These are phyloP conservation scores for Castanea crenata DNA, from an alignment of 306 rosid species.

Conservation along the genomic window DNA sequence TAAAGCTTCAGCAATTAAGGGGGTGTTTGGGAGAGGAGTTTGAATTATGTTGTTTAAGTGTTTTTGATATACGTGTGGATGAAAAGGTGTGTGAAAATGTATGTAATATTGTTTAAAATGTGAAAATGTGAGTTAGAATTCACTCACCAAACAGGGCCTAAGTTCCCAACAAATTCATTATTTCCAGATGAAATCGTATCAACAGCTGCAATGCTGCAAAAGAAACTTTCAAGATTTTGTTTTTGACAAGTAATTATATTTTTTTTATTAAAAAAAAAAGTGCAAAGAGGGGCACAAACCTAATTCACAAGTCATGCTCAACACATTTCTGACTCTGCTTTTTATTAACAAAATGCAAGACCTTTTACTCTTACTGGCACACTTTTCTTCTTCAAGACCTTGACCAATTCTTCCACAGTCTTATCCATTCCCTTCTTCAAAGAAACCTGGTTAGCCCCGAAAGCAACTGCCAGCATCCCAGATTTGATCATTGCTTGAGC, in stretches of 20 bases:
- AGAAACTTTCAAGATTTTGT: slow-evolving; percentile 15
- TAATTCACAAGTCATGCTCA: too few relatives aligned
- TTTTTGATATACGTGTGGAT: too few relatives aligned
- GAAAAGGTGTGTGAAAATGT: too few relatives aligned
- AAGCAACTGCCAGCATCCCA: slow-evolving; percentile 74
- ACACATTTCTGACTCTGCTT: too few relatives aligned
- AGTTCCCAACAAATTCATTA: slow-evolving; percentile 69
- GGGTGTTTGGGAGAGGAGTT: too few relatives aligned
- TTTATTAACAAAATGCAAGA: background rate
- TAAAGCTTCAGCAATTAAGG: slow-evolving; percentile 75
- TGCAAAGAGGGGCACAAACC: too few relatives aligned
- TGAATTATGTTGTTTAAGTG: too few relatives aligned
- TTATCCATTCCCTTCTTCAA: slow-evolving; percentile 90
- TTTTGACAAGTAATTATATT: too few relatives aligned
- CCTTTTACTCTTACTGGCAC: slow-evolving; percentile 84
- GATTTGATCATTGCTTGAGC: slow-evolving; percentile 80
- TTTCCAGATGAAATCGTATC: slow-evolving; percentile 92
- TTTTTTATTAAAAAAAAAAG: too few relatives aligned
- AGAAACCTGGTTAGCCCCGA: slow-evolving; percentile 89
- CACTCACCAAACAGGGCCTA: too few relatives aligned
- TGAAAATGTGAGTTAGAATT: too few relatives aligned
- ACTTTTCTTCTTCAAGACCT: slow-evolving; percentile 75
- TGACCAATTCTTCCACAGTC: slow-evolving; percentile 61
- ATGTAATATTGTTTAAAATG: too few relatives aligned
- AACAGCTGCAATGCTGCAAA: slow-evolving; percentile 59